Evolutionary conservation across 2,329 filamentous ascomycete species (phyloP).

Genomic region (Botrytis paeoniae): DNA sequence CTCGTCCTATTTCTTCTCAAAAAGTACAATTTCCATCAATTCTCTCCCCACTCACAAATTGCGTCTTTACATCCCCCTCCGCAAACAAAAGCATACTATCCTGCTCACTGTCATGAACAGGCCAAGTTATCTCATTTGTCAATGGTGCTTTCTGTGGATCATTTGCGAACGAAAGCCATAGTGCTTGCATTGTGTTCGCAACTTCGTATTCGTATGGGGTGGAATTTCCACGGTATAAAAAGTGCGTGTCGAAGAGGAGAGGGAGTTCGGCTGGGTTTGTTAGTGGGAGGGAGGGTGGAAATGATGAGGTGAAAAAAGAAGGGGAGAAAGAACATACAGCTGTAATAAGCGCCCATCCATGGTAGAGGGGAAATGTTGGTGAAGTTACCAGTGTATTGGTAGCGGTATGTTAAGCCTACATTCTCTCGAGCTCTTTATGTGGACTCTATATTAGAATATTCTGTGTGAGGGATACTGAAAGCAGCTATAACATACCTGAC

Average conservation of each 20-base stretch:
- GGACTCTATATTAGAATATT: background rate
- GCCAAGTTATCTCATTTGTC: background rate
- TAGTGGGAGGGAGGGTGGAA: background rate
- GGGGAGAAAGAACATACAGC: background rate
- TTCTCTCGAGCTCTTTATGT: slow-evolving; percentile 14
- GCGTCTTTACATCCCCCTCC: background rate
- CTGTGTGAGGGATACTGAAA: background rate
- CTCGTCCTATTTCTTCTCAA: background rate
- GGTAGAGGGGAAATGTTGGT: slow-evolving; percentile 34
- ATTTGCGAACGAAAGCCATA: slow-evolving; percentile 8
- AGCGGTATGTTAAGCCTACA: slow-evolving; percentile 30
- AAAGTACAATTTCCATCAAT: slow-evolving; percentile 6
- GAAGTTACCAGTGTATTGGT: slow-evolving; percentile 38
- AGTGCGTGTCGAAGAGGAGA: slow-evolving; percentile 19
- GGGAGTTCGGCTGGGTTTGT: background rate
- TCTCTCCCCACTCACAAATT: background rate
- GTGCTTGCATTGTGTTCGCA: background rate
- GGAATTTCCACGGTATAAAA: slow-evolving; percentile 6
- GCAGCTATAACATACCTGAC: slow-evolving; percentile 13
- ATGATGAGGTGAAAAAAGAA: no score
- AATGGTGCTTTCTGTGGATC: background rate
- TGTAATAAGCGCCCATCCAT: slow-evolving; percentile 37
- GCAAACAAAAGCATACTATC: background rate
- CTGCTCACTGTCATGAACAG: background rate
- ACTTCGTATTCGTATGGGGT: slow-evolving; percentile 2